Conservation (phyloP, 495 filamentous ascomycete species). For the Aspergillus biplanus region DNA sequence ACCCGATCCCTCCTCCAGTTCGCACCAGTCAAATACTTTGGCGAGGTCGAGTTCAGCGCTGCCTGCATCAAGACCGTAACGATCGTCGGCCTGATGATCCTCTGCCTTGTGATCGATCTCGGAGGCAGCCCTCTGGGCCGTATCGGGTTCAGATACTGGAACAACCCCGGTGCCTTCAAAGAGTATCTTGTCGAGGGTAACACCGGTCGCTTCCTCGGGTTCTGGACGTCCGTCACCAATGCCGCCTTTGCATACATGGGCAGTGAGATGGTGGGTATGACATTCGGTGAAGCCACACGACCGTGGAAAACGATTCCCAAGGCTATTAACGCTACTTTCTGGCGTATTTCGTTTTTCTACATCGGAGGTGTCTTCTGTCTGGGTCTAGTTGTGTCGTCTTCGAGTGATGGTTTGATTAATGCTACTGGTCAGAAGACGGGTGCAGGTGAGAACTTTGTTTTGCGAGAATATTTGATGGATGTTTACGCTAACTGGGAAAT, state of each 20-base stretch:
- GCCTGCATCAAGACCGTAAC: constrained; percentile 64
- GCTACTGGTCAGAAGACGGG: constrained; percentile 5
- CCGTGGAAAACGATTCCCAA: constrained; percentile 15
- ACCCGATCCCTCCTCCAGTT: background rate
- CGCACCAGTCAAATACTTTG: constrained; percentile 66
- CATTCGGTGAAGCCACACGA: constrained; percentile 12
- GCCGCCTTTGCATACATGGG: constrained; percentile 17
- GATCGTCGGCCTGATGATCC: constrained; percentile 57
- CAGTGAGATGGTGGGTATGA: constrained; percentile 17
- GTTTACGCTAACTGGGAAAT: no score
- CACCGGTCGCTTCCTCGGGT: constrained; percentile 69
- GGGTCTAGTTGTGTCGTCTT: constrained; percentile 5
- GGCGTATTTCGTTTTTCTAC: constrained; percentile 20
- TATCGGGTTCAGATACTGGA: constrained; percentile 70
- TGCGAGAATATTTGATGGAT: background rate
- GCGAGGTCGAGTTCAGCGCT: constrained; percentile 68
- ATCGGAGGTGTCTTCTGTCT: constrained; percentile 12
- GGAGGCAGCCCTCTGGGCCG: constrained; percentile 72
- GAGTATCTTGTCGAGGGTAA: constrained; percentile 60
- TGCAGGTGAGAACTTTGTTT: background rate
- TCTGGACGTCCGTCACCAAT: constrained; percentile 60
- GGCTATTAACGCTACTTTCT: constrained; percentile 16
- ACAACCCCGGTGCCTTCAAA: constrained; percentile 29
- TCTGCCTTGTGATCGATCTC: constrained; percentile 13
- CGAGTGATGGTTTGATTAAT: constrained; percentile 2